These are phyloP conservation scores for Sugiyamaella mastotermitis DNA, from an alignment of 805 yeast genomes.

Conservation along the genomic window DNA sequence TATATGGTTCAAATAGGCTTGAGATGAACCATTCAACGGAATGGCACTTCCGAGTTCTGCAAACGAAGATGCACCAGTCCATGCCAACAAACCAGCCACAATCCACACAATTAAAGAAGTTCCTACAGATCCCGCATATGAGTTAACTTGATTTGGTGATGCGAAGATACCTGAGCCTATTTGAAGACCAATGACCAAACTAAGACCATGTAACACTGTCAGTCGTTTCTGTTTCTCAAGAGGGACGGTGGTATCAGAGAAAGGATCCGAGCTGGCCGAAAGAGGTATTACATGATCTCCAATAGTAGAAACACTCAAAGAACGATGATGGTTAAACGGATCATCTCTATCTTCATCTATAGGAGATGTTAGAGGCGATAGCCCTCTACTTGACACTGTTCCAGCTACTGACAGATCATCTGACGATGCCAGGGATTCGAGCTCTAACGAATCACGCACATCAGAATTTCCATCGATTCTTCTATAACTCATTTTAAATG, in stretches of 20 bases:
- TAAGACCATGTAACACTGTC: conserved; percentile 31
- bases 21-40: conserved; percentile 37
- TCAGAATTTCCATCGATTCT: too few species aligned
- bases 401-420: conserved; percentile 10
- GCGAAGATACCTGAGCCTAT: conserved; percentile 41
- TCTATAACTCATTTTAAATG: too few species aligned
- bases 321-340: conserved; percentile 6
- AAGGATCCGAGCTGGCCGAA: conserved; percentile 21
- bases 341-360: conserved; percentile 15
- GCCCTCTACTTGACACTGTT: conserved; percentile 16
- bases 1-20: conserved; percentile 33
- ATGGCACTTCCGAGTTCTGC: conserved; percentile 37
- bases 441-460: conserved; percentile 26
- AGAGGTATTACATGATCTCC: conserved; percentile 25
- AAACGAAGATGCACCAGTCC: conserved; percentile 39
- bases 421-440: conserved; percentile 30
- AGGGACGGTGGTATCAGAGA: conserved; percentile 16
- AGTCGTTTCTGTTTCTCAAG: conserved; percentile 27
- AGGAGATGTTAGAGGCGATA: conserved; percentile 22
- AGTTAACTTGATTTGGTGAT: conserved; percentile 35
- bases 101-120: conserved; percentile 34
- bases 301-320: conserved; percentile 23
- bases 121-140: conserved; percentile 34
- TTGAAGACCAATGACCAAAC: conserved; percentile 37
- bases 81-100: conserved; percentile 35